Conservation (phyloP, 148 eudicot genomes). For the Rhododendron ovatum region DNA sequence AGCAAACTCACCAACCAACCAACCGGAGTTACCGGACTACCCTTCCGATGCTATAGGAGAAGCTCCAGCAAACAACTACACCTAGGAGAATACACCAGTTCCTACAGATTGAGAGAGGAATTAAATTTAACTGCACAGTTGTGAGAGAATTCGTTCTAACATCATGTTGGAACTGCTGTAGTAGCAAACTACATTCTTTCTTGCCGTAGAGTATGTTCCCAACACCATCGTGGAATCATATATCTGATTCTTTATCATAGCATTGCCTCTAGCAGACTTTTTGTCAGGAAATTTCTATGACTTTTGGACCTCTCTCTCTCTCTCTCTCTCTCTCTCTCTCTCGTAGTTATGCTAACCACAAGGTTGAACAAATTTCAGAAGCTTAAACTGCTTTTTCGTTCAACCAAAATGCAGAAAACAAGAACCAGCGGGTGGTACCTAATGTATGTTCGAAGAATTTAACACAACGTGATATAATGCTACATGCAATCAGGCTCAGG, state of each 20-base stretch:
- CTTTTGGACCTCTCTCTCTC: background rate
- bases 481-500: constrained; percentile 70
- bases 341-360: background rate
- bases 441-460: constrained; percentile 60
- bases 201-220: background rate
- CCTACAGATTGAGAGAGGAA: background rate
- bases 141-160: background rate
- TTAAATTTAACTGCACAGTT: too few relatives aligned
- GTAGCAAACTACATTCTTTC: background rate
- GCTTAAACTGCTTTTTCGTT: background rate
- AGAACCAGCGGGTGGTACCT: constrained; percentile 66
- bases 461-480: constrained; percentile 61
- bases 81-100: background rate
- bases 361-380: background rate
- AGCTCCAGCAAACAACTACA: too few relatives aligned
- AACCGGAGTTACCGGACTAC: too few relatives aligned
- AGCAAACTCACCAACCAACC: too few relatives aligned
- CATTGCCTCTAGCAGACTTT: background rate
- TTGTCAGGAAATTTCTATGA: background rate
- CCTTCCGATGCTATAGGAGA: too few relatives aligned
- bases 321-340: too few relatives aligned
- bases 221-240: background rate
- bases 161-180: background rate
- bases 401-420: constrained; percentile 44
- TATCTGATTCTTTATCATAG: background rate